Evolutionary conservation across 1,284 basidiomycete species (phyloP).

Genomic region (Coriolopsis trogii): DNA sequence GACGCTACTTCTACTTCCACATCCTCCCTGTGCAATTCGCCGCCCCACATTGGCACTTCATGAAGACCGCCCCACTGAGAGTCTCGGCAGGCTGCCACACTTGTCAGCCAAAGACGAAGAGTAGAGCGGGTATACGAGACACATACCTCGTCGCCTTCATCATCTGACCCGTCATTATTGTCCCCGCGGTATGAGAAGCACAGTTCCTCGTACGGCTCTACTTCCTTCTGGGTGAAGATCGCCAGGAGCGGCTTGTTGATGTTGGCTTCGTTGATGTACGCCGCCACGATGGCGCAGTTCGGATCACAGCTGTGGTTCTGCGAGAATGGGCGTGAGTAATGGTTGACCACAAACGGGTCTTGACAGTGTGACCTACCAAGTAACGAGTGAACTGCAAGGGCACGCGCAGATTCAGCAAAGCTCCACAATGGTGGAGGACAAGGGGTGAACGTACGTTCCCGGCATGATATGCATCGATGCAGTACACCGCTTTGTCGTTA

Average conservation of each 20-base stretch:
- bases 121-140: too few relatives aligned
- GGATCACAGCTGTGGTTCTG: conserved; percentile 92
- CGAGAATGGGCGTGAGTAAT: conserved; percentile 13
- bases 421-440: conserved; percentile 17
- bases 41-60: conserved; percentile 55
- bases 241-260: conserved; percentile 53
- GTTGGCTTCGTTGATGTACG: conserved; percentile 55
- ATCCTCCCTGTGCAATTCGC: conserved; percentile 34
- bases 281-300: conserved; percentile 74
- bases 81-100: neutral
- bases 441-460: conserved; percentile 72
- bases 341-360: neutral
- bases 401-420: neutral
- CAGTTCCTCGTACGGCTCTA: conserved; percentile 73
- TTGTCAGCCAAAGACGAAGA: neutral
- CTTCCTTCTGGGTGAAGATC: conserved; percentile 70
- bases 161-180: conserved; percentile 36
- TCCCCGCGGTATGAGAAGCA: conserved; percentile 80
- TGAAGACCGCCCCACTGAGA: conserved; percentile 49
- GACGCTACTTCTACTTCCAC: conserved; percentile 29
- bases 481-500: conserved; percentile 44
- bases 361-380: conserved; percentile 44
- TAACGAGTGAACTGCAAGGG: conserved; percentile 65
- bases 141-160: conserved; percentile 21
- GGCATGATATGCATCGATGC: conserved; percentile 84